Conservation (phyloP, 805 yeast species). For the Jamesozyma gamospora region DNA sequence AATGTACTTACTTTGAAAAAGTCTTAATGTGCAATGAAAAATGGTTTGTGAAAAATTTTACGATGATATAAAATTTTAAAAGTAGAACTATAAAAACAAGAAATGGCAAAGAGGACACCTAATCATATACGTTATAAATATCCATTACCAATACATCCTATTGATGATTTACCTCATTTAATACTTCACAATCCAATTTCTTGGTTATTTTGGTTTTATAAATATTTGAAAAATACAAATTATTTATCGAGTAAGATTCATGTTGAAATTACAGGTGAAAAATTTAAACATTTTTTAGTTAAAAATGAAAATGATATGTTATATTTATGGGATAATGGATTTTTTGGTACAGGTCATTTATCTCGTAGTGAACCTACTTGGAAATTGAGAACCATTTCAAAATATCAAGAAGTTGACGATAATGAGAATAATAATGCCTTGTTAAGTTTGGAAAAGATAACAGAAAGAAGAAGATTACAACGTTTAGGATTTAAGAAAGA, state of each 20-base stretch:
- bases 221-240: slow-evolving; percentile 21
- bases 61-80: not conserved
- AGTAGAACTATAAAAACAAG: not conserved
- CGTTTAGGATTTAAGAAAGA: slow-evolving; percentile 62
- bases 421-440: slow-evolving; percentile 1
- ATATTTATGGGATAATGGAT: slow-evolving; percentile 72
- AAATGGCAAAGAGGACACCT: slow-evolving; percentile 30
- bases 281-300: slow-evolving; percentile 29
- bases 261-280: slow-evolving; percentile 30
- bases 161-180: slow-evolving; percentile 39
- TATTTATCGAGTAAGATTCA: slow-evolving; percentile 11
- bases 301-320: slow-evolving; percentile 37
- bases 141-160: slow-evolving; percentile 51
- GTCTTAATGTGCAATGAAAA: no score
- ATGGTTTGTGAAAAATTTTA: no score
- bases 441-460: slow-evolving; percentile 62
- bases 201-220: slow-evolving; percentile 39
- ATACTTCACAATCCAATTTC: slow-evolving; percentile 62
- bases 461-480: slow-evolving; percentile 59
- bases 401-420: slow-evolving; percentile 21
- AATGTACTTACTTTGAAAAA: no score
- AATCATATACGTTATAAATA: slow-evolving; percentile 31
- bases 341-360: slow-evolving; percentile 85
- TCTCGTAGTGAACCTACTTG: slow-evolving; percentile 93
- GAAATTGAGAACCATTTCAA: slow-evolving; percentile 52